Base-by-base conservation (phyloP, 208 protist genomes). In the Leishmania major region DNA sequence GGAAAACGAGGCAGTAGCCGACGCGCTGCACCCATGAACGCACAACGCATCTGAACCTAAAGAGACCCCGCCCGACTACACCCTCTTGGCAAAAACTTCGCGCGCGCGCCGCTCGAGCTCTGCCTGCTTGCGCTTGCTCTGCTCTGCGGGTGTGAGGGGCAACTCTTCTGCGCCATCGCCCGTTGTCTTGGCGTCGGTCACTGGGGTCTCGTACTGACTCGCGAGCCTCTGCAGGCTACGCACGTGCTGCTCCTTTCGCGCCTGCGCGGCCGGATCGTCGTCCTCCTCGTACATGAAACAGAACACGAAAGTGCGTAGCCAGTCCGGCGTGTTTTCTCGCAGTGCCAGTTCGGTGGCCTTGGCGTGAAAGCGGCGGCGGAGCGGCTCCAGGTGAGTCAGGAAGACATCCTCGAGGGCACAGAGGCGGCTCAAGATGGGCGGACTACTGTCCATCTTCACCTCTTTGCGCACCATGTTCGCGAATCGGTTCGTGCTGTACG, bases 401-500 rank as follows among this genome's bases (percentile, higher is more conserved):
- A 84, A 13, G 40, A 19, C 31, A 5, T 86, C 66, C 59, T 96
- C 92, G 0, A 88, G 2, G 37, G 80, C 74, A 66, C 78, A 84
- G 40, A 96, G 53, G 35, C 78, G 86, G 51, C 66, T 71, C 47
- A 93, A n/a, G 49, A 80, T 74, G 7, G 90, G 88, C 15, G 67
- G 75, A 67, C 88, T 75, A 6, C 72, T 60, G 13, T 78, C 72
- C 49, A 92, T 83, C 49, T 72, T 64, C 17, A 91, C 77, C 7
- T 87, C 72, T 37, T 92, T 91, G 43, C 75, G 79, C 55, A 97
- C 87, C 31, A 95, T 79, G 8, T 84, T 75, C 15, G 71, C 53
- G 81, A 95, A 94, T 28, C 94, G 89, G 53, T 89, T 80, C 0
- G 91, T 89, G 22, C 89, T 87, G 85, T 89, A 96, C 4, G 94